Evolutionary conservation across 176 grass and related monocot species (phyloP), one percentile per base, ranked within the genome.

Genomic region (Oryza glumipatula): DNA sequence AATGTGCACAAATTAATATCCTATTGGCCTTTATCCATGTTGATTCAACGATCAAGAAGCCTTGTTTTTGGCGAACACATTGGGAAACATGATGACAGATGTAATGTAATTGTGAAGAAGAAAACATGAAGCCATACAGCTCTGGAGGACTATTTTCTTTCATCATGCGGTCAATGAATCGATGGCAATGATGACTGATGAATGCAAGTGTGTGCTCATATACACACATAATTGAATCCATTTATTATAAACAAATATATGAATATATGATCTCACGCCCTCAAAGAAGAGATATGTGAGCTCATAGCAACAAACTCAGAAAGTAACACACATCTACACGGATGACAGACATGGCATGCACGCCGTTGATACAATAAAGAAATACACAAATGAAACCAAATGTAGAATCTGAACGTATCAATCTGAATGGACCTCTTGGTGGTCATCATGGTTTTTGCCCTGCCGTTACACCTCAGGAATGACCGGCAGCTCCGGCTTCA

Each of bases 391-490:
- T 7, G 4, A 49, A 49, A 15, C 1, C 6, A 23, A 63, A n/a
- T 23, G 8, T 23, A 23, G n/a, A n/a, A 63, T 23, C 21, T 10
- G 16, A 0, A 22, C 45, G 12, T 11, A 26, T 49, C 72, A 52
- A 16, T 74, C 3, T 26, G 72, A 44, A 4, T 28, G 43, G 45
- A 73, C 0, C 24, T 9, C 65, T 51, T 51, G 39, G 5, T 56
- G 16, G 11, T 79, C 32, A 60, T 88, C 76, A 80, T 68, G 87
- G 81, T 48, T 73, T 77, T 46, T 26, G 39, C 22, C 16, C 39
- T 7, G 11, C 10, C 9, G 26, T 39, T 36, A 73, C 58, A 47
- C 58, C 39, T 79, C 44, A 51, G 43, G 78, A n/a, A 80, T 33
- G 2, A 6, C 19, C 39, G 41, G 60, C 22, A 73, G 4, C 26